Evolutionary conservation across 345 rosid species (phyloP).

Genomic region (Salix purpurea): DNA sequence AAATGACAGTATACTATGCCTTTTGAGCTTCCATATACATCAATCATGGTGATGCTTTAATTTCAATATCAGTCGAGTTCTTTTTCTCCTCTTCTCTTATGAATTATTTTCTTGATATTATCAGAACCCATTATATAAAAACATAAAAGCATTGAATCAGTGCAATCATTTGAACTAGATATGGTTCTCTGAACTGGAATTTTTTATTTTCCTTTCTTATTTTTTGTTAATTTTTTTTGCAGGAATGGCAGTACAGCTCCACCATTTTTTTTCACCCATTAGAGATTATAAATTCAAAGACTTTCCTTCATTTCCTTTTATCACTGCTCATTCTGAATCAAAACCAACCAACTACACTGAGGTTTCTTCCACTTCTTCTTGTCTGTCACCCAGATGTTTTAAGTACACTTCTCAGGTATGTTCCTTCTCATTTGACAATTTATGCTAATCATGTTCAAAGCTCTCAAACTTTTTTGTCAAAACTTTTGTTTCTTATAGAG

Average conservation of each 20-base stretch:
- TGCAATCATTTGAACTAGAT: too few species aligned
- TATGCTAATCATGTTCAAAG: not conserved
- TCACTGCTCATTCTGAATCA: not conserved
- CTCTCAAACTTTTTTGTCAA: not conserved
- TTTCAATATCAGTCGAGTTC: too few species aligned
- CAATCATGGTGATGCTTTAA: too few species aligned
- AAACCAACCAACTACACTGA: constrained; percentile 7
- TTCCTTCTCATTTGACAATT: not conserved
- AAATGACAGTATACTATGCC: too few species aligned
- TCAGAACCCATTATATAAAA: too few species aligned
- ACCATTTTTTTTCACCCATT: constrained; percentile 18
- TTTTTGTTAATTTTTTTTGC: not conserved
- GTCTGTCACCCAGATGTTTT: constrained; percentile 4
- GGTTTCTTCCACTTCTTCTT: constrained; percentile 18
- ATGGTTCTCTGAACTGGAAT: too few species aligned
- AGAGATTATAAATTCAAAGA: constrained; percentile 21
- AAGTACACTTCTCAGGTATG: constrained; percentile 17
- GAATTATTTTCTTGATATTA: too few species aligned
- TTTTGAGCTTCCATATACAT: too few species aligned
- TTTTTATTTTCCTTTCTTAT: too few species aligned
- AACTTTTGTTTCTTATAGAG: not conserved
- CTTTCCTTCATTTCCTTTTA: constrained; percentile 7
- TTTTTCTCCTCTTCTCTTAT: too few species aligned
- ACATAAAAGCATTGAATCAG: too few species aligned
- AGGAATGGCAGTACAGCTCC: constrained; percentile 32